A percentile compares a stretch with the other conserved stretches of the same genome.
Evolutionary conservation across 768 basidiomycete genomes (phyloP).

Genomic region (Tylopilus sp.): DNA sequence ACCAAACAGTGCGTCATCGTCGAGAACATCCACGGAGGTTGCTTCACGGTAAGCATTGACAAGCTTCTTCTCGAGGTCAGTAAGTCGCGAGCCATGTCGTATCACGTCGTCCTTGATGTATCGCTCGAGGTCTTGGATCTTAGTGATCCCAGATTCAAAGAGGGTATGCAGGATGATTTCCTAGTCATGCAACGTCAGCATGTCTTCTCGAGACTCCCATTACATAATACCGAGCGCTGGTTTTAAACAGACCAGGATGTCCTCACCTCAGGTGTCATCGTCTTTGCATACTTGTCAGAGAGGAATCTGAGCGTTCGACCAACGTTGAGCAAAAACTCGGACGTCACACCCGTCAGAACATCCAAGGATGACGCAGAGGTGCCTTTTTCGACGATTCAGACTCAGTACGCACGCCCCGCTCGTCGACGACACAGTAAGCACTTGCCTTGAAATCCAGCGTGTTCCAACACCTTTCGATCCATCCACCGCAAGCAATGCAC

Average conservation of each 20-base stretch:
- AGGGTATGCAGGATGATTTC: slow-evolving; percentile 92
- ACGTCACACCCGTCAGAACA: slow-evolving; percentile 69
- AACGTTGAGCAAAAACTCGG: slow-evolving; percentile 81
- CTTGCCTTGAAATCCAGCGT: slow-evolving; percentile 89
- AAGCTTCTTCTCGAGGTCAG: slow-evolving; percentile 84
- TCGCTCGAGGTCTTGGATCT: slow-evolving; percentile 74
- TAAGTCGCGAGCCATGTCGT: slow-evolving; percentile 71
- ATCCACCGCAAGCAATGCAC: slow-evolving; percentile 69
- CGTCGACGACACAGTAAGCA: slow-evolving; percentile 2
- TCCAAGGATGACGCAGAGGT: slow-evolving; percentile 74
- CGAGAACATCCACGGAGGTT: slow-evolving; percentile 41
- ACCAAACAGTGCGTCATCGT: slow-evolving; percentile 50
- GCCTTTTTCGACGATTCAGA: slow-evolving; percentile 40
- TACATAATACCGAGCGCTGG: background rate
- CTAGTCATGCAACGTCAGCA: slow-evolving; percentile 38
- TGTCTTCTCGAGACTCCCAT: background rate
- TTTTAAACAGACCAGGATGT: slow-evolving; percentile 1
- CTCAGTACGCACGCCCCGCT: slow-evolving; percentile 2
- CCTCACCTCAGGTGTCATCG: slow-evolving; percentile 83
- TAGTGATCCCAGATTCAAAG: slow-evolving; percentile 82
- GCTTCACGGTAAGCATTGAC: slow-evolving; percentile 78
- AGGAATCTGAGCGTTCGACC: slow-evolving; percentile 83
- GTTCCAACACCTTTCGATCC: slow-evolving; percentile 76
- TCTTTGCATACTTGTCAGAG: slow-evolving; percentile 72
- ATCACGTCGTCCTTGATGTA: slow-evolving; percentile 89